These are phyloP conservation scores for Sarcocystis neurona DNA, from an alignment of 169 alveolate genomes.

Conservation along the genomic window DNA sequence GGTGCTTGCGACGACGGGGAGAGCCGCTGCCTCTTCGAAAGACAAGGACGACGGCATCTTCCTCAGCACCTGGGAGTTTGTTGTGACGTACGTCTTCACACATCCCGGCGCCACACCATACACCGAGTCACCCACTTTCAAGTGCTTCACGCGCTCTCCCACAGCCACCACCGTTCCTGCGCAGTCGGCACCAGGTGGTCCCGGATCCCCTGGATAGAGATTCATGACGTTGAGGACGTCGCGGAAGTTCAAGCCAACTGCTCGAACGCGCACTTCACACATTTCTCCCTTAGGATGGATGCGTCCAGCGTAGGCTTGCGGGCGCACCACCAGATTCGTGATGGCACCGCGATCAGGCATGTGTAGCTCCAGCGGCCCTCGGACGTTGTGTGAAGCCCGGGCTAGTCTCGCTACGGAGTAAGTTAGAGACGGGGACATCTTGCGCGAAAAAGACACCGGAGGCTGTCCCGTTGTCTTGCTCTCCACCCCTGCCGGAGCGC, in stretches of 20 bases:
- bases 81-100: slow-evolving; percentile 66
- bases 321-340: slow-evolving; percentile 60
- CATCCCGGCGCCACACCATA: slow-evolving; percentile 78
- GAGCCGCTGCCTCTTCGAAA: slow-evolving; percentile 71
- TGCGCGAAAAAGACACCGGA: neutral
- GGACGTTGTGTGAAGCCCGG: slow-evolving; percentile 32
- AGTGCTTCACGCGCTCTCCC: slow-evolving; percentile 64
- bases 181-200: slow-evolving; percentile 79
- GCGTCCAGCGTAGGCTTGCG: slow-evolving; percentile 60
- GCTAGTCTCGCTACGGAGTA: slow-evolving; percentile 51
- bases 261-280: slow-evolving; percentile 75
- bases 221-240: slow-evolving; percentile 81
- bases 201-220: slow-evolving; percentile 81
- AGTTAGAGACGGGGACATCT: neutral
- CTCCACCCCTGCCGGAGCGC: neutral
- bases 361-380: slow-evolving; percentile 61
- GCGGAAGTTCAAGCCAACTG: slow-evolving; percentile 81
- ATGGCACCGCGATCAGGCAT: slow-evolving; percentile 66
- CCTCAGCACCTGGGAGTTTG: slow-evolving; percentile 62
- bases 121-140: slow-evolving; percentile 65
- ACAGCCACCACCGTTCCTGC: slow-evolving; percentile 73
- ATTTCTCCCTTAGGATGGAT: slow-evolving; percentile 50
- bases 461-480: neutral
- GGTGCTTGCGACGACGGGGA: slow-evolving; percentile 73
- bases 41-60: slow-evolving; percentile 65